Evolutionary conservation across 179 eudicot genomes (phyloP).

Genomic region (Vitellaria paradoxa): DNA sequence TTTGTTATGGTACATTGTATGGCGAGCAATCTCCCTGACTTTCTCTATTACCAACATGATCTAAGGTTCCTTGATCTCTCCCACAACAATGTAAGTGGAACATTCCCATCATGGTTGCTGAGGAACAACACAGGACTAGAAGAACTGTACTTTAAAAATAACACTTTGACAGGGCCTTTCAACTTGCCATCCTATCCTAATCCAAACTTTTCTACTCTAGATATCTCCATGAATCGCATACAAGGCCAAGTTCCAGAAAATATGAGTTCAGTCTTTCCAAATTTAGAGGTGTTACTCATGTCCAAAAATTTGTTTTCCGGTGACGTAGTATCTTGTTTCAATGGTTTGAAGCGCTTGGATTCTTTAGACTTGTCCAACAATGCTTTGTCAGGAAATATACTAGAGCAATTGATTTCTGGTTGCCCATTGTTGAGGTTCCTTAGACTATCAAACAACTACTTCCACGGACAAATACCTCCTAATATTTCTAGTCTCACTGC

Average conservation of each 20-base stretch:
- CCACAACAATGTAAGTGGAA: neutral
- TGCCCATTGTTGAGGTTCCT: too few relatives aligned
- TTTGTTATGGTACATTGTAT: neutral
- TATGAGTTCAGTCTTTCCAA: neutral
- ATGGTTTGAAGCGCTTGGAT: too few relatives aligned
- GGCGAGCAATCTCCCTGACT: neutral
- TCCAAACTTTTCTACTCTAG: too few relatives aligned
- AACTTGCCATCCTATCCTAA: too few relatives aligned
- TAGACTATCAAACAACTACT: too few relatives aligned
- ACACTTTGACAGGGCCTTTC: neutral
- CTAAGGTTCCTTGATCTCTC: neutral
- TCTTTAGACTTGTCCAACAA: too few relatives aligned
- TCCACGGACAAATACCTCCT: neutral
- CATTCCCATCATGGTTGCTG: constrained; percentile 5
- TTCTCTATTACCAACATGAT: neutral
- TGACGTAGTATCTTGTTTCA: too few relatives aligned
- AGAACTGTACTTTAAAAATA: neutral
- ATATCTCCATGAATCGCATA: too few relatives aligned
- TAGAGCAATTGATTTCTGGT: neutral
- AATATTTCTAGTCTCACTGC: too few relatives aligned
- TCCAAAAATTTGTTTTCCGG: too few relatives aligned
- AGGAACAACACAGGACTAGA: constrained; percentile 1
- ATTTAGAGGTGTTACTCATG: too few relatives aligned
- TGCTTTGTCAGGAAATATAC: neutral
- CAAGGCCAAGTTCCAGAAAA: neutral